Conservation (phyloP, 495 filamentous ascomycete species). For the Penicillium coffeae region DNA sequence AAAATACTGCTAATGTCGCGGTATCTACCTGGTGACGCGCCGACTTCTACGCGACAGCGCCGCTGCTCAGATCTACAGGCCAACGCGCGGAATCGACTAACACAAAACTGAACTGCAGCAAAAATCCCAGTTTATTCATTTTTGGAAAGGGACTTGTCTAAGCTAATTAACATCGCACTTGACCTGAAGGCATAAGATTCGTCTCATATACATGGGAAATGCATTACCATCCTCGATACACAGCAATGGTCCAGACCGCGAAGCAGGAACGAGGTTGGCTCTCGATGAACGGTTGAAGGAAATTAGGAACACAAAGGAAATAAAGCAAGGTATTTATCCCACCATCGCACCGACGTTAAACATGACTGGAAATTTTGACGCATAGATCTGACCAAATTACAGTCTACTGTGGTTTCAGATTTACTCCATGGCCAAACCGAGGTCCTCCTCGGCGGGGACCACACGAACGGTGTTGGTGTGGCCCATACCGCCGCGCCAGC, state of each 20-base stretch:
- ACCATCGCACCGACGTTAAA: slow-evolving; percentile 25
- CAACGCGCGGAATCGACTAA: neutral
- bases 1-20: neutral
- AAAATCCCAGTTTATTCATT: slow-evolving; percentile 5
- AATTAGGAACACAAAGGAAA: slow-evolving; percentile 3
- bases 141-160: slow-evolving; percentile 3
- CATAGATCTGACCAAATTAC: slow-evolving; percentile 12
- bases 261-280: slow-evolving; percentile 17
- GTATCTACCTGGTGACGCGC: neutral
- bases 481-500: slow-evolving; percentile 95
- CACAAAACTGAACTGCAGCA: slow-evolving; percentile 1
- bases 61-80: neutral
- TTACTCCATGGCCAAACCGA: slow-evolving; percentile 46
- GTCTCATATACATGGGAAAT: slow-evolving; percentile 30
- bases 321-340: slow-evolving; percentile 25
- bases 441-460: slow-evolving; percentile 62
- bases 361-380: slow-evolving; percentile 9
- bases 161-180: slow-evolving; percentile 11
- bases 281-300: slow-evolving; percentile 8
- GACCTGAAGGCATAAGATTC: slow-evolving; percentile 24
- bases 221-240: slow-evolving; percentile 15
- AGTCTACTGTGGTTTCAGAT: slow-evolving; percentile 10
- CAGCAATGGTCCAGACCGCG: slow-evolving; percentile 23
- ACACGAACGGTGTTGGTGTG: slow-evolving; percentile 93
- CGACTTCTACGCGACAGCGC: neutral